phyloP scores from a whole-genome alignment of 225 moss, liverwort and hornwort genomes.

The Antitrichia curtipendula region DNA sequence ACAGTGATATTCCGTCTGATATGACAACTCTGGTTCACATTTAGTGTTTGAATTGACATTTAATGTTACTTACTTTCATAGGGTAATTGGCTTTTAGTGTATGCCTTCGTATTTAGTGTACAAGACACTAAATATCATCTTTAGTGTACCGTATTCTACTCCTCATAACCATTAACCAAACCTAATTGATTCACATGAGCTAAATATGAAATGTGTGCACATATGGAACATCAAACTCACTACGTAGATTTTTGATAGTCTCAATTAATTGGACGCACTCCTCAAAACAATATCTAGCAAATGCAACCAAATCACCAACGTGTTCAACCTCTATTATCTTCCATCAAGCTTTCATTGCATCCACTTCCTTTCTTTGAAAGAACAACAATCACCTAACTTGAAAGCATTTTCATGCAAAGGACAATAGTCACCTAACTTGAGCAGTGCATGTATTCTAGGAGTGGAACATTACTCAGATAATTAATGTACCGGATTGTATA shows the following conservation, averaged over 20 bases:
- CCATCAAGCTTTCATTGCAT: conserved; percentile 36
- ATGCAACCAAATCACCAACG: conserved; percentile 17
- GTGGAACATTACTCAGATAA: background rate
- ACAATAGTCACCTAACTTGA: background rate
- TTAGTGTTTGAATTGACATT: too few relatives aligned
- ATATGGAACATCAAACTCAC: conserved; percentile 8
- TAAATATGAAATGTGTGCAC: background rate
- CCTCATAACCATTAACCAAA: background rate
- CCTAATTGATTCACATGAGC: background rate
- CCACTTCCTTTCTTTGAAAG: too few relatives aligned
- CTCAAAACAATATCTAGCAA: conserved; percentile 25
- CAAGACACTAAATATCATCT: too few relatives aligned
- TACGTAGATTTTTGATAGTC: conserved; percentile 43
- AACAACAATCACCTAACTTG: too few relatives aligned
- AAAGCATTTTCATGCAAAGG: conserved; percentile 22
- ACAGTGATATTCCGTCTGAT: too few relatives aligned
- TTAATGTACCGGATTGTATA: background rate
- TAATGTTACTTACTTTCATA: too few relatives aligned
- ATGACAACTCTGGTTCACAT: too few relatives aligned
- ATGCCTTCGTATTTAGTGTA: too few relatives aligned
- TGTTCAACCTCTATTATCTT: conserved; percentile 26
- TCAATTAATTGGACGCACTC: conserved; percentile 40
- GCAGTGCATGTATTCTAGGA: background rate
- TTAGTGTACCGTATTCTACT: too few relatives aligned
- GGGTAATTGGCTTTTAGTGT: too few relatives aligned